A percentile compares a stretch with the other conserved stretches of the same genome.
Evolutionary conservation across 2,329 filamentous ascomycete genomes (phyloP).

Genomic region (Penicillium sp.): DNA sequence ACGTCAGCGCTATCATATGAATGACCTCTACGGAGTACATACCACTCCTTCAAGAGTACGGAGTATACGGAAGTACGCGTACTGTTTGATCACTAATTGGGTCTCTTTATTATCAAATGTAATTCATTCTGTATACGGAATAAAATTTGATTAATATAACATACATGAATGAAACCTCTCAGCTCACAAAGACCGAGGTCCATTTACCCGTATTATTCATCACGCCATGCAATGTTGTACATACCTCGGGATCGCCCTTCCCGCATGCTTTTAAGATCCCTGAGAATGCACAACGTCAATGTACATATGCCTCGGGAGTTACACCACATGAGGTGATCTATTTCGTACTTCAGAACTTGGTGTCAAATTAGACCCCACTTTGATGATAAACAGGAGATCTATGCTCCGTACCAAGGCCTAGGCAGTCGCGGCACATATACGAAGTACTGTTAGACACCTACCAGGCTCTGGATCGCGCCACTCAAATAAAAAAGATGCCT

Average conservation of each 20-base stretch:
- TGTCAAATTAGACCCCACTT: not conserved
- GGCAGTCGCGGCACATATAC: not conserved
- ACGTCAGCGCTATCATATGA: constrained; percentile 24
- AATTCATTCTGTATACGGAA: not conserved
- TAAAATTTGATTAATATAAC: not conserved
- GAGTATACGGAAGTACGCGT: not conserved
- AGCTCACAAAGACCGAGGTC: not conserved
- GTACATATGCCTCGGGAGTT: not conserved
- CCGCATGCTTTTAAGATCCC: constrained; percentile 14
- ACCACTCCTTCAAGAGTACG: not conserved
- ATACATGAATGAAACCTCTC: not conserved
- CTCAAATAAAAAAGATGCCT: not conserved
- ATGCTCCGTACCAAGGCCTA: not conserved
- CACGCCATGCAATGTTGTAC: constrained; percentile 15
- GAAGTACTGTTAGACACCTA: no score
- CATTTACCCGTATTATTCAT: constrained; percentile 18
- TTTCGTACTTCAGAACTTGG: not conserved
- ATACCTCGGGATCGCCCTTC: constrained; percentile 23
- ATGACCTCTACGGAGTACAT: not conserved
- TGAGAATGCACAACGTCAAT: constrained; percentile 17
- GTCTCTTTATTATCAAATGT: not conserved
- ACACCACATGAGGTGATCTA: not conserved
- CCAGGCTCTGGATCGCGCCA: not conserved
- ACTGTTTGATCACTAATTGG: not conserved
- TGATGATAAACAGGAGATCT: not conserved